Evolutionary conservation across 2,329 filamentous ascomycete species (phyloP).

Genomic region (Fusarium metavorans): DNA sequence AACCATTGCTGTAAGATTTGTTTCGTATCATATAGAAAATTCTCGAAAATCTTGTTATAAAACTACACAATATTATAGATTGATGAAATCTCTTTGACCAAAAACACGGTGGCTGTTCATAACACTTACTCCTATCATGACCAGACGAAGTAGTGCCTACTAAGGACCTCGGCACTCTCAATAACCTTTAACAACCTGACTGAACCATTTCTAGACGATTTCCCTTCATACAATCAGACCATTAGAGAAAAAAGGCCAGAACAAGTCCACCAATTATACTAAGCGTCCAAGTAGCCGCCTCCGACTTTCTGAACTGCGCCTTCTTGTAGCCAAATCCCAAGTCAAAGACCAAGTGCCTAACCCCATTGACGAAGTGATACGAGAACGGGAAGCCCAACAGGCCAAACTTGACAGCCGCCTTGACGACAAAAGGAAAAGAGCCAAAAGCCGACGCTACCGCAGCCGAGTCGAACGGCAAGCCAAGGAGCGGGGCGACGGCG

Average conservation of each 20-base stretch:
- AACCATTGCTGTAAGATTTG: background rate
- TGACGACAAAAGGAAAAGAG: constrained; percentile 7
- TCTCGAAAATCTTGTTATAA: background rate
- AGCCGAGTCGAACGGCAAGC: constrained; percentile 8
- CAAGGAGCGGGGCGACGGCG: constrained; percentile 14
- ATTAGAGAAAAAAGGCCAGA: constrained; percentile 16
- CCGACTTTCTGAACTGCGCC: constrained; percentile 18
- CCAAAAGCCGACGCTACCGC: constrained; percentile 12
- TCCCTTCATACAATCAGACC: background rate
- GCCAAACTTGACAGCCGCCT: constrained; percentile 20
- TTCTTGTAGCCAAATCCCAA: constrained; percentile 28
- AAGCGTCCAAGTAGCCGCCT: constrained; percentile 19
- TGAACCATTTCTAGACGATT: background rate
- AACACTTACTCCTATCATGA: background rate
- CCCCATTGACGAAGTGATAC: constrained; percentile 27
- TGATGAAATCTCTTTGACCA: background rate
- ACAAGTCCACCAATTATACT: constrained; percentile 11
- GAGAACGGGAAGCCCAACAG: constrained; percentile 22
- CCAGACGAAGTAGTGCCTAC: background rate
- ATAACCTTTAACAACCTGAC: background rate
- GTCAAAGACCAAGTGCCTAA: constrained; percentile 29
- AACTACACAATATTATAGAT: background rate
- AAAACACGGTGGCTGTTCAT: background rate
- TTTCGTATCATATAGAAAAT: background rate
- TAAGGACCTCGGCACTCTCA: background rate